Percentiles rank a stretch among this genome's conserved stretches.
These are phyloP conservation scores for Quercus alba DNA, from an alignment of 306 rosid genomes.

Conservation along the genomic window DNA sequence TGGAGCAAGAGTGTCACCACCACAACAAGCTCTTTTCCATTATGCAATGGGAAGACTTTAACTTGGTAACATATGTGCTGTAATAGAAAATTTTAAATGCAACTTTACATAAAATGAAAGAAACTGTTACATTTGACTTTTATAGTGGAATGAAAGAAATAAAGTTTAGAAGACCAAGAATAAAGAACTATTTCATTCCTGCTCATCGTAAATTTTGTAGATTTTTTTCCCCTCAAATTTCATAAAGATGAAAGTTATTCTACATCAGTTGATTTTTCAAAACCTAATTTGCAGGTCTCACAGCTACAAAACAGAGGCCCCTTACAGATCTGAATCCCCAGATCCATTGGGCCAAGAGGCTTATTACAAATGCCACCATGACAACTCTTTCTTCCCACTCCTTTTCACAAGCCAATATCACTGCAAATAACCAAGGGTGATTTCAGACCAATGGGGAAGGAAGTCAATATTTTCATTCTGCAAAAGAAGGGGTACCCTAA, in stretches of 20 bases:
- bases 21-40: too few species aligned
- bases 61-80: too few species aligned
- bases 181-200: too few species aligned
- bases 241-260: not conserved
- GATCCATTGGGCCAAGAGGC: not conserved
- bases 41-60: too few species aligned
- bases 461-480: not conserved
- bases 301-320: not conserved
- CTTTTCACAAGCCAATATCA: conserved; percentile 4
- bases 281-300: conserved; percentile 10
- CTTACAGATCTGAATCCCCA: not conserved
- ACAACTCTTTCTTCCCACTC: not conserved
- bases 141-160: too few species aligned
- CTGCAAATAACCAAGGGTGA: conserved; percentile 8
- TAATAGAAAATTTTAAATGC: too few species aligned
- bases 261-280: not conserved
- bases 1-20: too few species aligned
- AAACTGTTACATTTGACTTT: too few species aligned
- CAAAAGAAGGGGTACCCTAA: not conserved
- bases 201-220: not conserved
- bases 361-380: not conserved
- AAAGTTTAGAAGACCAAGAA: too few species aligned
- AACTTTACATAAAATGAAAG: too few species aligned
- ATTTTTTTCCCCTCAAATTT: not conserved
- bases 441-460: not conserved